A percentile compares a stretch with the other conserved stretches of the same genome.
Evolutionary conservation across 148 eudicot species (phyloP).

Genomic region (Amaranthus palmeri): DNA sequence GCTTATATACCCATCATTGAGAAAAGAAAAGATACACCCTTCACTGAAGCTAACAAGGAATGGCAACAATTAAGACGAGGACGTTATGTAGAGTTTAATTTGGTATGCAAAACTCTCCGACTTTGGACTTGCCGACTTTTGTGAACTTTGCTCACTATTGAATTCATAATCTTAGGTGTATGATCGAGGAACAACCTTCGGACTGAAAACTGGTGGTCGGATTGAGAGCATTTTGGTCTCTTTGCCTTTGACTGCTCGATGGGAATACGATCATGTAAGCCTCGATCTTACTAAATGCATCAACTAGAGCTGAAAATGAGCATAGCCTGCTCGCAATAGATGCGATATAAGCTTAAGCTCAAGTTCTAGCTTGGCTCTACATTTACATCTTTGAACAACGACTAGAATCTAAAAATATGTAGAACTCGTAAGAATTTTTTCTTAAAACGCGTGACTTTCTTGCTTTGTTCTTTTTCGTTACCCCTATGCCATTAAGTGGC

Average conservation of each 20-base stretch:
- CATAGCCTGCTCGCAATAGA: too few relatives aligned
- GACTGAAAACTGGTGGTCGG: constrained; percentile 95
- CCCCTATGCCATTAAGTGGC: too few relatives aligned
- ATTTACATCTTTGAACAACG: too few relatives aligned
- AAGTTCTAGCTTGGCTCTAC: too few relatives aligned
- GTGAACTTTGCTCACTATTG: constrained; percentile 8
- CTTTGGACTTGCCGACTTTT: neutral
- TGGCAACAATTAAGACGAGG: constrained; percentile 97
- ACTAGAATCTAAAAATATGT: too few relatives aligned
- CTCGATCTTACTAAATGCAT: neutral
- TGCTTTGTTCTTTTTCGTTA: too few relatives aligned
- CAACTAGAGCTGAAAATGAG: neutral
- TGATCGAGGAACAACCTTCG: constrained; percentile 96
- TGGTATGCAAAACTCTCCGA: constrained; percentile 38
- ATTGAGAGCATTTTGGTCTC: constrained; percentile 96
- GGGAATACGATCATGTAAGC: constrained; percentile 98
- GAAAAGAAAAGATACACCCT: constrained; percentile 82
- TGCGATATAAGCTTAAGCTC: too few relatives aligned
- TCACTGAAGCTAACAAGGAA: constrained; percentile 79
- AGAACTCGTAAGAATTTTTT: too few relatives aligned
- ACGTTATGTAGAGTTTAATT: constrained; percentile 90
- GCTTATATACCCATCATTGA: constrained; percentile 91
- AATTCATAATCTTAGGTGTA: constrained; percentile 47
- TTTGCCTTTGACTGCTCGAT: constrained; percentile 80
- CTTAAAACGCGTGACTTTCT: too few relatives aligned